A percentile compares a stretch with the other conserved stretches of the same genome.
These are phyloP conservation scores for Fusarium domesticum DNA, from an alignment of 2,329 filamentous ascomycete genomes.

Conservation along the genomic window DNA sequence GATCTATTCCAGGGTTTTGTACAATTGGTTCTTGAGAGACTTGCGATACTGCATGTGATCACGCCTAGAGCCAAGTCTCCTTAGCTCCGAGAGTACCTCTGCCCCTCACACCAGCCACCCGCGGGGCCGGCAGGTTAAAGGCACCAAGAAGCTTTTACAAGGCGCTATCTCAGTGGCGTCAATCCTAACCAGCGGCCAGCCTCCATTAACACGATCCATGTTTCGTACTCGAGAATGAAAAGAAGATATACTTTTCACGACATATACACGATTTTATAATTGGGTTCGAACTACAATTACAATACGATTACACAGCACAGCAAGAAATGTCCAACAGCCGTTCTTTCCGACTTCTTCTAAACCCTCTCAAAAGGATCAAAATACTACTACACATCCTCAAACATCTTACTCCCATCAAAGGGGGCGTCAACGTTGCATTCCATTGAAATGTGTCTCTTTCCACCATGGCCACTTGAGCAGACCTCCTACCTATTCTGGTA, in stretches of 20 bases:
- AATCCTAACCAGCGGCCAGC: background rate
- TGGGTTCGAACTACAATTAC: too few species aligned
- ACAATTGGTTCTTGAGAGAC: conserved; percentile 5
- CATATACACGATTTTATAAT: too few species aligned
- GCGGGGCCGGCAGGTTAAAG: conserved; percentile 19
- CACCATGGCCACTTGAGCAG: background rate
- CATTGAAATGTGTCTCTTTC: background rate
- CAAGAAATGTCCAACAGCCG: too few species aligned
- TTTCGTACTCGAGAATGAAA: too few species aligned
- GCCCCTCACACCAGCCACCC: conserved; percentile 12
- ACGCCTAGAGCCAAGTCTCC: conserved; percentile 5
- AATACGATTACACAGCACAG: too few species aligned
- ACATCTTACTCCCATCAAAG: background rate
- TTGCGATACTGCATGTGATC: background rate
- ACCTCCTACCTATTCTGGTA: background rate
- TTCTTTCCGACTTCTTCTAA: too few species aligned
- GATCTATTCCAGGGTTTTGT: background rate
- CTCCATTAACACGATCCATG: too few species aligned
- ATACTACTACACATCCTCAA: background rate
- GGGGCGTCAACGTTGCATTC: background rate
- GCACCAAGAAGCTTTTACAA: conserved; percentile 17
- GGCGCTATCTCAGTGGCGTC: conserved; percentile 17
- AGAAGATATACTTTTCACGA: too few species aligned
- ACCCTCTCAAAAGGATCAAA: background rate
- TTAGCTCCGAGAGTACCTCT: background rate